Base-by-base conservation (phyloP, 257 asterid genomes). In the Gentiana straminea region DNA sequence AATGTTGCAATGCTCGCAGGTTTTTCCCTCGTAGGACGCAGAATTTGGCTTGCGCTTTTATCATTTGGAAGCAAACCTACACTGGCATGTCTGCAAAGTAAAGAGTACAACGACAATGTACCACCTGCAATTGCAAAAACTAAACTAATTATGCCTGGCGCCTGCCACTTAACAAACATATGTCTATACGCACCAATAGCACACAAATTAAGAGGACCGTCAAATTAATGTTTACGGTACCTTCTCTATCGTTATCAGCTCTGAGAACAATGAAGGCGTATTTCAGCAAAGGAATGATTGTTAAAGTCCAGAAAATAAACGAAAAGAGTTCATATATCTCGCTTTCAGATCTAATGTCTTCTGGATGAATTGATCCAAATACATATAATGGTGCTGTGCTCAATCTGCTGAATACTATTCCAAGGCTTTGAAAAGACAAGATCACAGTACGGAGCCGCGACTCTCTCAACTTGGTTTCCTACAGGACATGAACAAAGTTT, bases 181-280 rank as follows among this genome's bases (percentile, higher is more conserved):
- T 24, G 24, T 24, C 24, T 24, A 24, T 24, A 24, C 24, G 24
- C 24, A 24, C 24, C 24, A 24, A 0, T 24, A 24, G 24, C 24
- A 24, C 1, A 1, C 24, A 24, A 24, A 24, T 24, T 24, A 24
- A 24, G 24, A 24, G 24, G 24, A 24, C 24, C 24, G 24, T 24
- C 24, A 24, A 24, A 24, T 24, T 24, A 24, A 24, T 24, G 24
- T 33, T 65, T 45, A 45, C 65, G 33, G 53, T 73, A 91, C 98
- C 98, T 54, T 91, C 95, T 73, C 96, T 94, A 41, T 84, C 81
- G 46, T 87, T 94, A 71, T 91, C 95, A 46, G 93, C 96, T 63
- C 79, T 77, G 72, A 82, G 70, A 35, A 87, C 84, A 32, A 91
- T 76, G 58, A 76, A 78, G 61, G 77, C 79, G 67, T 91, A 91